Evolutionary conservation across 202 grass and related monocot species (phyloP).

Genomic region (Hordeum pubiflorum): DNA sequence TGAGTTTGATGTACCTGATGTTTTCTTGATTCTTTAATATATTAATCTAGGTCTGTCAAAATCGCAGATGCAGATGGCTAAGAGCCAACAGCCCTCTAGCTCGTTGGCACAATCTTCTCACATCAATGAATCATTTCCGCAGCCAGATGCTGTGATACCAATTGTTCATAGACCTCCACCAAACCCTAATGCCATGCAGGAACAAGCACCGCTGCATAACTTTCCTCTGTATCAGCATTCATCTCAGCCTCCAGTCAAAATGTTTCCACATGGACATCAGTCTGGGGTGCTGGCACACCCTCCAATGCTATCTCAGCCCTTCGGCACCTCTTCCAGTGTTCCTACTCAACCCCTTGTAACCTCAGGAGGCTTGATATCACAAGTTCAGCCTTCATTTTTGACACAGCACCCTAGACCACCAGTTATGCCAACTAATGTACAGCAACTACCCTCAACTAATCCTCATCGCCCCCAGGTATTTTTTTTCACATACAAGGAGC

Average conservation of each 20-base stretch:
- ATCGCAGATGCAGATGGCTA: constrained; percentile 91
- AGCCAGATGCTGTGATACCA: constrained; percentile 38
- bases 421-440: constrained; percentile 43
- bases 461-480: constrained; percentile 43
- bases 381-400: constrained; percentile 42
- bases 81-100: constrained; percentile 41
- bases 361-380: constrained; percentile 49
- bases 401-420: constrained; percentile 40
- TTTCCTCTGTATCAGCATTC: constrained; percentile 43
- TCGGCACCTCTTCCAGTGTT: constrained; percentile 33
- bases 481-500: constrained; percentile 13
- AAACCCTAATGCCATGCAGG: constrained; percentile 44
- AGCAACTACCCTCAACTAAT: constrained; percentile 36
- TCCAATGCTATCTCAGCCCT: constrained; percentile 37
- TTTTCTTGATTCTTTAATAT: constrained; percentile 26
- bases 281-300: constrained; percentile 15
- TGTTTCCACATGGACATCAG: constrained; percentile 34
- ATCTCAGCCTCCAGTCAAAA: constrained; percentile 32
- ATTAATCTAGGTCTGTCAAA: constrained; percentile 22
- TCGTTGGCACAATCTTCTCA: constrained; percentile 42
- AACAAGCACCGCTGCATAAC: constrained; percentile 34
- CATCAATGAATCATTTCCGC: constrained; percentile 41
- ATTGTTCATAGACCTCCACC: constrained; percentile 30
- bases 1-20: constrained; percentile 3
- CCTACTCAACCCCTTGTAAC: constrained; percentile 33